Evolutionary conservation across 768 basidiomycete genomes (phyloP).

Genomic region (Dioszegia crocea): DNA sequence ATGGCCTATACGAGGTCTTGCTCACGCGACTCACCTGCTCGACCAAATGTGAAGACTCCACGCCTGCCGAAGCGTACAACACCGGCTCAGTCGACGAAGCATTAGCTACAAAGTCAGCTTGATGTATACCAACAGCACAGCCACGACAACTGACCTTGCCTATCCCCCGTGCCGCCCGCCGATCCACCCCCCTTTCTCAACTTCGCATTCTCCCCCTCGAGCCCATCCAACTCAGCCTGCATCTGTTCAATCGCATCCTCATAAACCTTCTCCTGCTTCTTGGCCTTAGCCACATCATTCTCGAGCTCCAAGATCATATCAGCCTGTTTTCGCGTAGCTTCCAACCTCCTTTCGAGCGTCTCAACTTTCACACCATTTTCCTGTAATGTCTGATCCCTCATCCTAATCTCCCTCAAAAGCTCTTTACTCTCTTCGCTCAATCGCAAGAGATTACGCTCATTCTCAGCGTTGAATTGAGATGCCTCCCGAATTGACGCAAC

Average conservation of each 20-base stretch:
- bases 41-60: constrained; percentile 80
- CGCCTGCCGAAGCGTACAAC: constrained; percentile 54
- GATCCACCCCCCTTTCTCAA: constrained; percentile 58
- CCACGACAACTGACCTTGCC: constrained; percentile 58
- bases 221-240: constrained; percentile 75
- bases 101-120: constrained; percentile 53
- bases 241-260: constrained; percentile 92
- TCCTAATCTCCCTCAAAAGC: constrained; percentile 73
- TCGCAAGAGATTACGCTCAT: constrained; percentile 78
- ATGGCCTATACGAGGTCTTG: not conserved
- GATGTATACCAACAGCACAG: not conserved
- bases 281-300: constrained; percentile 68
- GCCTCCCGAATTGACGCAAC: constrained; percentile 76
- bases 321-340: constrained; percentile 82
- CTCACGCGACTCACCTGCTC: constrained; percentile 66
- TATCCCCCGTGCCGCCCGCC: constrained; percentile 50
- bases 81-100: constrained; percentile 47
- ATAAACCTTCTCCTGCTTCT: constrained; percentile 82
- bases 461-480: constrained; percentile 81
- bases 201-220: constrained; percentile 84
- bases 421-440: constrained; percentile 87
- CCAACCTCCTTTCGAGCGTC: constrained; percentile 87
- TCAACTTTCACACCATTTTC: constrained; percentile 89
- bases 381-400: constrained; percentile 77
- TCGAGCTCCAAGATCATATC: constrained; percentile 80